Base-by-base conservation (phyloP, 2,329 filamentous ascomycete genomes). In the Pseudogymnoascus pannorum region DNA sequence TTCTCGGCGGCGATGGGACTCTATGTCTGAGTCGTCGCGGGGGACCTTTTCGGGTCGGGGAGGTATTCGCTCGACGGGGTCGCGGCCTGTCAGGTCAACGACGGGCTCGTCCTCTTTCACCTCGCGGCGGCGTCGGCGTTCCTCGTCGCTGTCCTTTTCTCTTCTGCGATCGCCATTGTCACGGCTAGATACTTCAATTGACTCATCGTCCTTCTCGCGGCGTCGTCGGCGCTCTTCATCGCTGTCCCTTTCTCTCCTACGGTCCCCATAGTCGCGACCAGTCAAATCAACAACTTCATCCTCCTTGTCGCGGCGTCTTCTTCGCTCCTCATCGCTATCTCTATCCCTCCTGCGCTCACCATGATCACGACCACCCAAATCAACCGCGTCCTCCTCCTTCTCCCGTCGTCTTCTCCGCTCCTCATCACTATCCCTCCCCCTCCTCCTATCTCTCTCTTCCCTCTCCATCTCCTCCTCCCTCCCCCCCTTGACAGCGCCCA, bases 401-500 rank as follows among this genome's bases (percentile, higher is more conserved):
- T 44, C 40, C 6, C 40, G 40, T 3, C 20, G 40, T 24, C 40
- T 22, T 22, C 38, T 22, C 4, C 38, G 18, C 38, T 42, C 38
- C 18, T 42, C 67, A 31, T 66, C 60, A 18, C 38, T 29, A 26
- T 48, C 42, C 7, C 42, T 48, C 42, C 22, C 42, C 20, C 22
- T 48, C 12, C 20, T 48, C 20, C 42, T 48, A 0, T 61, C 60
- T 14, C 60, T 20, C 5, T 60, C 24, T 18, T 62, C 58, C 48
- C 58, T 36, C 12, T 62, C 61, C 22, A 35, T 42, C 14, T 31
- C 20, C 14, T 60, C 48, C 44, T 40, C 60, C 12, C 29, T 54
- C 3, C 62, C 62, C 40, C 69, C 70, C 61, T 71, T 72, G 1
- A 68, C 59, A 11, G 71, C 69, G 60, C 66, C 68, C 11, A 72